Percentiles rank a stretch among this genome's conserved stretches.
Evolutionary conservation across 768 basidiomycete genomes (phyloP).

Genomic region (Termitomyces sp.): DNA sequence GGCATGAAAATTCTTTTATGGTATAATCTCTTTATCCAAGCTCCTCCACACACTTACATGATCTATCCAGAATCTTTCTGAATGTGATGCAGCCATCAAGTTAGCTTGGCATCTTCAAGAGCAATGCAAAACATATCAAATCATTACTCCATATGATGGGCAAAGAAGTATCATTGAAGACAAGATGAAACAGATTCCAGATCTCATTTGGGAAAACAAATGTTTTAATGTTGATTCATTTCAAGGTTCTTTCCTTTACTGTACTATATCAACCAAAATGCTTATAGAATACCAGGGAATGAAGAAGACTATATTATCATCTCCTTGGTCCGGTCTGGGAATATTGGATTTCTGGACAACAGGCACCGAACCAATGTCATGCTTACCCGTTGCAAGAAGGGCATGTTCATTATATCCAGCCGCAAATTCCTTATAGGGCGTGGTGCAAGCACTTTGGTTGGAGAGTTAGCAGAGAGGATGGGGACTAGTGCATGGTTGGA

Average conservation of each 20-base stretch:
- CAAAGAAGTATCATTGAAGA: conserved; percentile 59
- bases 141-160: conserved; percentile 80
- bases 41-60: not conserved
- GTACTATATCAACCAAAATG: not conserved
- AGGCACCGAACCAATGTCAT: conserved; percentile 78
- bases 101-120: conserved; percentile 54
- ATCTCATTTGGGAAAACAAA: conserved; percentile 58
- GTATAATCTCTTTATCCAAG: conserved; percentile 19
- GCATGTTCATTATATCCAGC: conserved; percentile 72
- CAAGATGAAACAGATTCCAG: conserved; percentile 38
- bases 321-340: conserved; percentile 54
- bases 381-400: conserved; percentile 73
- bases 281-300: conserved; percentile 48
- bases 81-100: conserved; percentile 49
- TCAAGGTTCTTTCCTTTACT: conserved; percentile 47
- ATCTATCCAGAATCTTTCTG: conserved; percentile 48
- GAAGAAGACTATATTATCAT: conserved; percentile 77
- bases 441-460: conserved; percentile 44
- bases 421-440: conserved; percentile 50
- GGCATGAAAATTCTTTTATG: conserved; percentile 25
- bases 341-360: conserved; percentile 58
- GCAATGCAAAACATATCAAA: conserved; percentile 42
- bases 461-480: conserved; percentile 30
- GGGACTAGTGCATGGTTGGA: conserved; percentile 33
- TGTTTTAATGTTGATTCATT: conserved; percentile 86